Evolutionary conservation across 2,329 filamentous ascomycete species (phyloP), one percentile per base, ranked within the genome.

Genomic region (Aspergillus niger): DNA sequence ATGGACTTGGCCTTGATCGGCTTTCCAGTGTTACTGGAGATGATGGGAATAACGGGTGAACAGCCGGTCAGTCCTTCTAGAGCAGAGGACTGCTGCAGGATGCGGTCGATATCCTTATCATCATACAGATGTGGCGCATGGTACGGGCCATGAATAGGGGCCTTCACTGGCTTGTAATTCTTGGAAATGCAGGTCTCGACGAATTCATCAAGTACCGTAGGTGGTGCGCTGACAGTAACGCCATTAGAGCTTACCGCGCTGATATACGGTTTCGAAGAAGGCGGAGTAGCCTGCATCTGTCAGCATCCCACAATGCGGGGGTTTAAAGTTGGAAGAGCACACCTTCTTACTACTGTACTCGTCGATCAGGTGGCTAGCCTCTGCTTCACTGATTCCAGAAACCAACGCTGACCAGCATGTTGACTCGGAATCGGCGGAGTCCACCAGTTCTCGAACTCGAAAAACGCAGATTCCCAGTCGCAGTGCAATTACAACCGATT

Each of bases 231-330:
- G 70, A 87, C 80, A 15, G 85, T 87, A 58, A 87, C 74, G 39
- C 84, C 83, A 76, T 84, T 85, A 39, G 81, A 80, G 64, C 84
- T 85, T 61, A 86, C 80, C 15, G 84, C 84, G 68, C 84, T 86
- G 70, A 87, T 77, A 74, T 86, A 87, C 2, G 84, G 83, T 63
- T 78, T 81, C 59, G 76, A 82, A 48, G 83, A 81, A 17, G 74
- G 74, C 44, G 83, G 76, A 60, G 85, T 82, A 41, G 77, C 78
- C 70, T 76, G 38, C 8, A 24, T 61, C 2, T 3, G 22, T 28
- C 59, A 64, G 65, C 55, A 13, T 20, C 32, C 57, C 11, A 17
- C n/a, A 51, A 26, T 32, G 43, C 11, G 13, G 13, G 8, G 5
- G 36, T 24, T 2, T 13, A 8, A 24, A 22, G 3, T 5, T 10